Base-by-base conservation (phyloP, 2,329 filamentous ascomycete genomes). In the Penicillium sp. region DNA sequence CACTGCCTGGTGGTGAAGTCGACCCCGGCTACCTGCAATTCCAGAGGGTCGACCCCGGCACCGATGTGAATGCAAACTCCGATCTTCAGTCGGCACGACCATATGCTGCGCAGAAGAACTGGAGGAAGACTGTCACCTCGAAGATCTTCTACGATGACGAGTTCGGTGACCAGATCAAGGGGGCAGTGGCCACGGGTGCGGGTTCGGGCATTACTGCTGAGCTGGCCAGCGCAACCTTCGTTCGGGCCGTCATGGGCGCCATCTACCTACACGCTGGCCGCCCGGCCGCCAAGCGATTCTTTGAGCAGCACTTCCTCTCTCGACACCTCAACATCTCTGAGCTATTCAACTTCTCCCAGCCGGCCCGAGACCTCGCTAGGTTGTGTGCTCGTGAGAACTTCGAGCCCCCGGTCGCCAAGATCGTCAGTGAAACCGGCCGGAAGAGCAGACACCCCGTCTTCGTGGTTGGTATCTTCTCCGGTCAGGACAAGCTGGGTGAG, bases 381-480 rank as follows among this genome's bases (percentile, higher is more conserved):
- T 79, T 99, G 39, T 99, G 94, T 75, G 86, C 85, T 5, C 81
- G 94, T 54, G 94, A 99, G 76, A 87, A 88, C 57, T 97, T 97
- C 72, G 89, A 95, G 62, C 72, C 84, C 8, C 94, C 94, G 0
- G 82, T 96, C 24, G 94, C 94, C 14, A 84, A 92, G 51, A 82
- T 99, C 48, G 81, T 96, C 63, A 90, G 86, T 63, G 94, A 99
- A 78, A 97, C 94, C 3, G 94, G 94, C 69, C 85, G 94, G 52
- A 72, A 82, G 61, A 94, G 88, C 64, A 84, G 88, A 69, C 89
- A 89, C 53, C 92, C 94, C 14, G 94, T 99, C 14, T 97, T 87
- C 66, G 85, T 96, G 27, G 92, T 99, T 13, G 94, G 92, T 52
- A 92, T 99, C 55, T 99, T 88, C 77, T 95, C 89, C 61, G 94